Conservation (phyloP, 331 rosid genomes). For the Prunus yedoensis region DNA sequence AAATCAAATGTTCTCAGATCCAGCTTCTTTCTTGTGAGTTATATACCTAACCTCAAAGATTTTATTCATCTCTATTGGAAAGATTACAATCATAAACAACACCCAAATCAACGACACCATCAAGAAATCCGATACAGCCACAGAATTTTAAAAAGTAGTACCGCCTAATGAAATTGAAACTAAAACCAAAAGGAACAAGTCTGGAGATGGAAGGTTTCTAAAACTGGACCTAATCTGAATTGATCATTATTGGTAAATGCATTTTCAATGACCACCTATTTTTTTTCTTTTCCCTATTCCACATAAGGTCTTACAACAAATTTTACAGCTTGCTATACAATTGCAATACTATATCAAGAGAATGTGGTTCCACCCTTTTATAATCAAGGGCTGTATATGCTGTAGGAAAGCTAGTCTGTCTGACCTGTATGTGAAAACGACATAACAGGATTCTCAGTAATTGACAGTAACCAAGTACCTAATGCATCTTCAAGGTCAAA, state of each 20-base stretch:
- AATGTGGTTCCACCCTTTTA: not conserved
- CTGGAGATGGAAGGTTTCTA: not conserved
- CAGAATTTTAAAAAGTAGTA: not conserved
- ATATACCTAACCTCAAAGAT: no score
- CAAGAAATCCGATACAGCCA: not conserved
- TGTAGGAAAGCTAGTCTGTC: not conserved
- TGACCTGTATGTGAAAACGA: conserved; percentile 14
- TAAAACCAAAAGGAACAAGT: not conserved
- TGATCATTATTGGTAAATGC: not conserved
- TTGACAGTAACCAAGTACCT: not conserved
- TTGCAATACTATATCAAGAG: not conserved
- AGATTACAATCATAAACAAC: no score
- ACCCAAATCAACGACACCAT: no score
- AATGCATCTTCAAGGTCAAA: conserved; percentile 19
- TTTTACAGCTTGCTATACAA: conserved; percentile 18
- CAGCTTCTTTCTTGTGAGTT: no score
- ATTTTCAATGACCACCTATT: not conserved
- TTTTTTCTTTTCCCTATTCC: not conserved
- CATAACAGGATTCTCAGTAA: conserved; percentile 2
- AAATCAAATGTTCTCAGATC: no score
- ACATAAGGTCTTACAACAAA: not conserved
- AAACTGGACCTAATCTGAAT: not conserved
- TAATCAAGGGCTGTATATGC: not conserved
- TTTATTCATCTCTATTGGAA: no score
- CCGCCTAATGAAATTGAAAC: not conserved